These are phyloP conservation scores for Lactarius psammicola DNA, from an alignment of 768 basidiomycete species.

Conservation along the genomic window DNA sequence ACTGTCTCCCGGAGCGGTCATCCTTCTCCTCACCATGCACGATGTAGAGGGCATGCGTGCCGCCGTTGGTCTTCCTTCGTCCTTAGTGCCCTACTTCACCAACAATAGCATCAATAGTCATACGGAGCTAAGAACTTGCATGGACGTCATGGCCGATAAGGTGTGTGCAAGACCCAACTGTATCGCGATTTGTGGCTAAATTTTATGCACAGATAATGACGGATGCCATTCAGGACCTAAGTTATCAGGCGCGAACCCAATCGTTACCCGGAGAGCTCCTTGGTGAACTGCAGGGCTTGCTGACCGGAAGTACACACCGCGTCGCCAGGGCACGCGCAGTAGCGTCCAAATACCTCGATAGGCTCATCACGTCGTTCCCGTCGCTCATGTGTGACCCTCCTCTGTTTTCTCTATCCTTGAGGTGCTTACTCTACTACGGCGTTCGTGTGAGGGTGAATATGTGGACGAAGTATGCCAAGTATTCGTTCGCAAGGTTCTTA, in stretches of 20 bases:
- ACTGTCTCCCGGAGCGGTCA: constrained; percentile 77
- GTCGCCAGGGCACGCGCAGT: constrained; percentile 78
- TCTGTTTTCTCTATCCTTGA: constrained; percentile 85
- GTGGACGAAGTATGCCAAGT: constrained; percentile 70
- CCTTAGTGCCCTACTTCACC: constrained; percentile 81
- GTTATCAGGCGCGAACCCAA: constrained; percentile 74
- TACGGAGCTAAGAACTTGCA: constrained; percentile 62
- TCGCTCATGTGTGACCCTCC: constrained; percentile 90
- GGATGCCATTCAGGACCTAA: constrained; percentile 69
- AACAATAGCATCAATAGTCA: constrained; percentile 83
- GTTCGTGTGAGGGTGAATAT: constrained; percentile 88
- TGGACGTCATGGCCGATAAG: constrained; percentile 87
- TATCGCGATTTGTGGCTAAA: not conserved
- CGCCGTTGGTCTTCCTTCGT: constrained; percentile 73
- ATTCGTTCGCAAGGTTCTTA: constrained; percentile 7
- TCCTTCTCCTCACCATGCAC: constrained; percentile 82
- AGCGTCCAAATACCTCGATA: constrained; percentile 79
- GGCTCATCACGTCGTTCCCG: constrained; percentile 87
- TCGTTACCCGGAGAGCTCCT: constrained; percentile 67
- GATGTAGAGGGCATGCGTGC: constrained; percentile 89
- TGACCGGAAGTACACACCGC: constrained; percentile 79
- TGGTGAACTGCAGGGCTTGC: constrained; percentile 68
- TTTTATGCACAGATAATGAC: constrained; percentile 66
- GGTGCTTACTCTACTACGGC: constrained; percentile 82
- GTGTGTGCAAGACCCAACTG: constrained; percentile 39